Conservation (phyloP, 2,329 filamentous ascomycete genomes). For the Pezicula radicicola region DNA sequence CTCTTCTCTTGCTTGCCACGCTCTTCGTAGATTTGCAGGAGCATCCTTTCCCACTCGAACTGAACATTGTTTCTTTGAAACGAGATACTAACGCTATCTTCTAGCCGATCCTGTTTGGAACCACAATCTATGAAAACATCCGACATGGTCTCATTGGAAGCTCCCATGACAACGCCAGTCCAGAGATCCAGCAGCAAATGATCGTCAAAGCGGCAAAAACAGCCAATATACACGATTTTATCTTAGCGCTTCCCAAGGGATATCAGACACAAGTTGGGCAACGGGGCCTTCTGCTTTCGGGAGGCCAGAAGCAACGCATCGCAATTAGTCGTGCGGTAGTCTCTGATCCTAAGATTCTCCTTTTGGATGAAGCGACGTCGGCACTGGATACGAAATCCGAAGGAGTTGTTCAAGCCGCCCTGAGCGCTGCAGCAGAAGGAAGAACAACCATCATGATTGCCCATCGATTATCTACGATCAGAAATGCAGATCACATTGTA, state of each 20-base stretch:
- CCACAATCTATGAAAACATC: too few species aligned
- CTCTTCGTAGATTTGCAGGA: too few species aligned
- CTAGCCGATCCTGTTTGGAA: too few species aligned
- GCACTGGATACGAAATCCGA: conserved; percentile 74
- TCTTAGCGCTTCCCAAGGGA: conserved; percentile 79
- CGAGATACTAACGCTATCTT: too few species aligned
- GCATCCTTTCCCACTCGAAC: too few species aligned
- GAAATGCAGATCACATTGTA: conserved; percentile 90
- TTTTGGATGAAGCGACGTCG: conserved; percentile 78
- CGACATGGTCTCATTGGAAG: conserved; percentile 49
- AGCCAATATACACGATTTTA: conserved; percentile 91
- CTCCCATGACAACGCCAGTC: conserved; percentile 83
- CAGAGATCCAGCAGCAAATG: conserved; percentile 66
- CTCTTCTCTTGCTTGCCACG: too few species aligned
- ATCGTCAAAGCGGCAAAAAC: conserved; percentile 82
- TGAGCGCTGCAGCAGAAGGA: conserved; percentile 30
- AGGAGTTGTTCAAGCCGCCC: conserved; percentile 72
- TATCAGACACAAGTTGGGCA: conserved; percentile 83
- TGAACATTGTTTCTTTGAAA: too few species aligned
- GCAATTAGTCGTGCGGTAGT: conserved; percentile 85
- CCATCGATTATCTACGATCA: conserved; percentile 85
- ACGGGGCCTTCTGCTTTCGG: conserved; percentile 81
- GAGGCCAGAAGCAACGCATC: conserved; percentile 92
- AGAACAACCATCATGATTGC: conserved; percentile 1
- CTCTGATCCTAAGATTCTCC: conserved; percentile 78